Base-by-base conservation (phyloP, 306 rosid species). In the Cyamopsis tetragonoloba region DNA sequence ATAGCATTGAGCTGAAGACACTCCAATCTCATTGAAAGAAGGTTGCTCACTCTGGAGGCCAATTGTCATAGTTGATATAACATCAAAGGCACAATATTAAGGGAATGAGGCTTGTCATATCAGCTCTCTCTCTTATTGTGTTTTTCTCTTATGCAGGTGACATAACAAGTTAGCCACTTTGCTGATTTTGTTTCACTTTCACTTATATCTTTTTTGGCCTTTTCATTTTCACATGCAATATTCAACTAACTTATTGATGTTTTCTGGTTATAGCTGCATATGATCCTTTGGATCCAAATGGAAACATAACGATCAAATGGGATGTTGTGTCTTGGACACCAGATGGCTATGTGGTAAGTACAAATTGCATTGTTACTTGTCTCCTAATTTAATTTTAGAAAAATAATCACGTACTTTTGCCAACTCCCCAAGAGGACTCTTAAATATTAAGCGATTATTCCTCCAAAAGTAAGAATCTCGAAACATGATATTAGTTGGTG, bases 231-330 rank as follows among this genome's bases (percentile, higher is more conserved):
- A n/a, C 27, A 15, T 27, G 11, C 26, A 19, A n/a, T 53, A 38
- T 46, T 75, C 12, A 23, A 61, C 59, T 67, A 2, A 66, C 34
- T 4, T 66, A 9, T 54, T 42, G 20, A 17, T 78, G 31, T 73
- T 42, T 75, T 78, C 3, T 66, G 44, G 17, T 59, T 76, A 35
- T 48, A 93, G 97, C 49, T 61, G 91, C 98, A 0, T 93, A 83
- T 78, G 98, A 93, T 74, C 93, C 98, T n/a, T 73, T 93, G 83
- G 98, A 93, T 88, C 98, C 98, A 34, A 86, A 80, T 47, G 98
- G 96, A 51, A 92, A 89, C 85, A 75, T 92, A 77, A 92, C 96
- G 9, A 74, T 89, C 84, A 88, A 88, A 78, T 92, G 96, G 98
- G 98, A 93, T 62, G 54, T 93, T 68, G 75, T 92, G 84, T 92